These are phyloP conservation scores for Epicoccum nigrum DNA, from an alignment of 2,329 filamentous ascomycete species.

Conservation along the genomic window DNA sequence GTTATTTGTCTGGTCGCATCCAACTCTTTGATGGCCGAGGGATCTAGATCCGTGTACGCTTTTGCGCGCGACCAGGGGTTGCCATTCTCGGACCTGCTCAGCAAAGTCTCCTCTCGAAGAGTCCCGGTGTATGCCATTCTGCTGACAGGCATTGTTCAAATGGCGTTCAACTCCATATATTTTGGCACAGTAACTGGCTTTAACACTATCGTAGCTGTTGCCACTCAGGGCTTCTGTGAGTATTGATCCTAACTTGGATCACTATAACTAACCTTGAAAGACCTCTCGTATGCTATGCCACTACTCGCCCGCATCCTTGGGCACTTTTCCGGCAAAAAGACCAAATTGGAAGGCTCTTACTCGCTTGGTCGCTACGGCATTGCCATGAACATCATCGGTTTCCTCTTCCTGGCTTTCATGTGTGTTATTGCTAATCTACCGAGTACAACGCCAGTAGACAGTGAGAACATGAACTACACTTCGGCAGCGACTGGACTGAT, in stretches of 20 bases:
- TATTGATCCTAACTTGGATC: not conserved
- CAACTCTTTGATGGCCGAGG: conserved; percentile 56
- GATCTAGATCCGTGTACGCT: conserved; percentile 55
- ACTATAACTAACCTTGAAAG: conserved; percentile 27
- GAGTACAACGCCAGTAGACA: conserved; percentile 56
- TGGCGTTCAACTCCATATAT: conserved; percentile 61
- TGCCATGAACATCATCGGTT: conserved; percentile 56
- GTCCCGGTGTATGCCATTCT: conserved; percentile 59
- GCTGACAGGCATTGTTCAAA: conserved; percentile 55
- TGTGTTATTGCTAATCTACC: conserved; percentile 65
- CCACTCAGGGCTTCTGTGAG: conserved; percentile 63
- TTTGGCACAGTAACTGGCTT: conserved; percentile 62
- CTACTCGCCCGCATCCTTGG: conserved; percentile 58
- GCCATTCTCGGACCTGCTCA: conserved; percentile 57
- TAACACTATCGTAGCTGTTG: conserved; percentile 62
- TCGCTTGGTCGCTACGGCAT: conserved; percentile 55
- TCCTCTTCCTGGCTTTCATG: conserved; percentile 60
- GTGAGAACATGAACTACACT: conserved; percentile 65
- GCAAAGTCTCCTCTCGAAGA: conserved; percentile 55
- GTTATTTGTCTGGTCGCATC: conserved; percentile 56
- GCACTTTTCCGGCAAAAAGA: conserved; percentile 52
- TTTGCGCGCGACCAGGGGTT: conserved; percentile 60
- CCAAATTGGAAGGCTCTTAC: conserved; percentile 52
- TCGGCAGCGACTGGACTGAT: conserved; percentile 62
- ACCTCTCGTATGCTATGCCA: conserved; percentile 64